Conservation (phyloP, 768 basidiomycete genomes). For the Kwoniella sp. region DNA sequence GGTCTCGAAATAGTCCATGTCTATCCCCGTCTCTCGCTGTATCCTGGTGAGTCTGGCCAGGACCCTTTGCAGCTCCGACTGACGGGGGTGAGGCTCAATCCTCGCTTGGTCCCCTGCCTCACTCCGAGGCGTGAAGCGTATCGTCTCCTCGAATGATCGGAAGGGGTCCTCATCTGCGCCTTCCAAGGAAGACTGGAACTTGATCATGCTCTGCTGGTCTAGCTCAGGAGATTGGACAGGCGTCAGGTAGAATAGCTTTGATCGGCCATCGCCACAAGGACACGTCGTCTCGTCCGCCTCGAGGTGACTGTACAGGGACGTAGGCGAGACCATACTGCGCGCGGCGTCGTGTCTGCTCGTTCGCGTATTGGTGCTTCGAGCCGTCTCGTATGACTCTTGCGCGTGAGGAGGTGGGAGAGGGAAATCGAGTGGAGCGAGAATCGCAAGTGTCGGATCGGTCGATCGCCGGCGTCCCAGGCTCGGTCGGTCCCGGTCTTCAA, state of each 20-base stretch:
- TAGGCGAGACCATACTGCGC: neutral
- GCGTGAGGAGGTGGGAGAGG: neutral
- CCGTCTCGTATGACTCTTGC: neutral
- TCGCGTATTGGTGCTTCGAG: neutral
- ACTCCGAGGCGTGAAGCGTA: neutral
- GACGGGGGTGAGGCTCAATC: neutral
- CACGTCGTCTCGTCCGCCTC: neutral
- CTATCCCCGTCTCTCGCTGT: conserved; percentile 6
- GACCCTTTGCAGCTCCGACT: conserved; percentile 8
- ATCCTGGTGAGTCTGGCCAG: neutral
- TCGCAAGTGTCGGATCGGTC: conserved; percentile 3
- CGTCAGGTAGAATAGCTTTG: neutral
- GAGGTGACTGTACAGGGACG: neutral
- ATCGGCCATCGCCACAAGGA: neutral
- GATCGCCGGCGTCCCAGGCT: neutral
- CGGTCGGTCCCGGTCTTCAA: neutral
- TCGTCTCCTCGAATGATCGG: neutral
- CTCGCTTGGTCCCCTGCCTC: neutral
- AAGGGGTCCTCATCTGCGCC: neutral
- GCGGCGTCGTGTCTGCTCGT: neutral
- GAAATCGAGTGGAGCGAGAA: conserved; percentile 3
- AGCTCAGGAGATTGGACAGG: neutral
- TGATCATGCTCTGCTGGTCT: neutral
- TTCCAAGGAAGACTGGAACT: neutral
- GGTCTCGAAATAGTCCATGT: neutral